Conservation (phyloP, 2,329 filamentous ascomycete genomes). For the Paracamarosporium sp. region DNA sequence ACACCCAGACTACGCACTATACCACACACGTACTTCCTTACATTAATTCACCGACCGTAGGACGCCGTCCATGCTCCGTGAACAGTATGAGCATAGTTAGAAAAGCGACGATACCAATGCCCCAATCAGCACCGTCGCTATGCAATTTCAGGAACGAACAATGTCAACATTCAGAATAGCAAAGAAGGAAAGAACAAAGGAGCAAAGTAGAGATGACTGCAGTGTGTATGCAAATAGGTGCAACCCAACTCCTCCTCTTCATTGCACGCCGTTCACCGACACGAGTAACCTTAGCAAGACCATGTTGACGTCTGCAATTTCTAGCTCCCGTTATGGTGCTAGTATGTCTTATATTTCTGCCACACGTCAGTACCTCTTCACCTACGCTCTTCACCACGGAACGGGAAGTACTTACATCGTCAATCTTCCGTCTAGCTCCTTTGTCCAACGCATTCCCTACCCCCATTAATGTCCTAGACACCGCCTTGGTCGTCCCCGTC, state of each 20-base stretch:
- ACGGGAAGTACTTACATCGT: conserved; percentile 76
- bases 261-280: not conserved
- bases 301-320: not conserved
- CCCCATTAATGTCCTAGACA: conserved; percentile 88
- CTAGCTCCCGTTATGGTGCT: not conserved
- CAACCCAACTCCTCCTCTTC: not conserved
- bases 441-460: conserved; percentile 92
- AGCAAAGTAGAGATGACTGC: not conserved
- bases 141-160: not conserved
- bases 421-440: conserved; percentile 77
- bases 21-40: too few species aligned
- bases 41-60: not conserved
- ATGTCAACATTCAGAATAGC: not conserved
- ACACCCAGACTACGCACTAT: too few species aligned
- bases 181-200: not conserved
- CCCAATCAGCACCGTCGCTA: not conserved
- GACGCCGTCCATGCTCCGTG: not conserved
- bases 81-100: not conserved
- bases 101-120: not conserved
- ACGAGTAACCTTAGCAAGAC: not conserved
- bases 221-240: not conserved
- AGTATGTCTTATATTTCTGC: conserved; percentile 43
- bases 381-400: not conserved
- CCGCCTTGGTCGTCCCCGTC: conserved; percentile 86
- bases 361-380: conserved; percentile 10